A percentile compares a stretch with the other conserved stretches of the same genome.
These are phyloP conservation scores for Pseudogymnoascus sp. DNA, from an alignment of 2,329 filamentous ascomycete genomes.

Conservation along the genomic window DNA sequence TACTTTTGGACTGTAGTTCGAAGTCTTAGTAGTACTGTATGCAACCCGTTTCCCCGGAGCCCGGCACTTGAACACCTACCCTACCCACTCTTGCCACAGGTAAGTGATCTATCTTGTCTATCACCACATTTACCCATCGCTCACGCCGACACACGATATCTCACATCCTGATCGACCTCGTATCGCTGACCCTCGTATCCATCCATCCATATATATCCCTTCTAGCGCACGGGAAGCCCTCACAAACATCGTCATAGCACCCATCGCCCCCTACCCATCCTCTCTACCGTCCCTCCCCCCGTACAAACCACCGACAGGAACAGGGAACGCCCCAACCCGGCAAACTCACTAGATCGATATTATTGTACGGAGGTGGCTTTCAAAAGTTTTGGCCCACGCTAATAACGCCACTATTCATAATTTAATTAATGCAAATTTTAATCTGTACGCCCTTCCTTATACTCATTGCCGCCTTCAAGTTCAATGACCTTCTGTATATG, in stretches of 20 bases:
- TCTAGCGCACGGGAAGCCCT: neutral
- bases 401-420: neutral
- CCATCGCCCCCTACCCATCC: neutral
- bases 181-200: conserved; percentile 2
- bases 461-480: neutral
- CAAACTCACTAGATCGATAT: neutral
- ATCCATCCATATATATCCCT: neutral
- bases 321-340: neutral
- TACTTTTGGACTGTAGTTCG: neutral
- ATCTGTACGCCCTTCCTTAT: neutral
- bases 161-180: neutral
- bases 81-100: neutral
- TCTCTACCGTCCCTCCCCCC: neutral
- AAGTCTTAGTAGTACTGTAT: neutral
- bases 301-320: neutral
- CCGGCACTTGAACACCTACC: neutral
- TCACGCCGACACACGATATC: neutral
- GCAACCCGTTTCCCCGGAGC: neutral
- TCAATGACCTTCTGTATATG: neutral
- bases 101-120: neutral
- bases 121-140: neutral
- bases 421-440: neutral
- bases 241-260: neutral
- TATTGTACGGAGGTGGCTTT: neutral
- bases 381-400: neutral